Evolutionary conservation across 345 rosid species (phyloP), one percentile per base, ranked within the genome.

Genomic region (Gossypium arboreum): DNA sequence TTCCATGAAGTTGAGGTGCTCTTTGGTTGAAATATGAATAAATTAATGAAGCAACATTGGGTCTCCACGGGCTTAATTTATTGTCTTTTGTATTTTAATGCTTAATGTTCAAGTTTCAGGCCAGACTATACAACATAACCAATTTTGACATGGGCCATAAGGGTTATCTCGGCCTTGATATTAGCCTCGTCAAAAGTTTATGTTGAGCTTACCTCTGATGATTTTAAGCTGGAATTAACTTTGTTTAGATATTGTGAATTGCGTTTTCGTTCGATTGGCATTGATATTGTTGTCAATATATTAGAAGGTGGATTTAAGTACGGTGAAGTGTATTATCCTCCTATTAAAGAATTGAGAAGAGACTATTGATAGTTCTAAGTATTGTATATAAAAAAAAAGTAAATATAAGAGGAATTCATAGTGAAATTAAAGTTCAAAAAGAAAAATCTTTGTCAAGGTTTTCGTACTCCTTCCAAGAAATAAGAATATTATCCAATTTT

Each of bases 281-380:
- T 34, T 1, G 7, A 1, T 34, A 34, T 34, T 34, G 0, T 29
- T 4, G 0, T 29, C 39, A 29, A 0, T 29, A 0, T 0, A 29
- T 3, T 0, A 29, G 1, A 1, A 29, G 0, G 0, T 34, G 1
- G 41, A 1, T 34, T 34, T 0, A 34, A 5, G 2, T 34, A 1
- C 1, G 0, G 41, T 34, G 0, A 4, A 34, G 0, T 6, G 0
- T 1, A 34, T 34, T 24, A 34, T 34, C 0, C 7, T 34, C 1
- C 7, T 4, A 34, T 34, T 34, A 4, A 4, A 4, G 0, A 4
- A 1, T 34, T 34, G 1, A 1, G 0, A 34, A 34, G 0, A 1
- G 7, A 34, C 7, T 34, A 34, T 34, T 4, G 0, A 1, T 34
- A 4, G 0, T 34, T 34, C 1, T 34, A 34, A 34, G 0, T 5